Evolutionary conservation across 192 early-diverging fungal species (phyloP).

Genomic region (Coemansia sp.): DNA sequence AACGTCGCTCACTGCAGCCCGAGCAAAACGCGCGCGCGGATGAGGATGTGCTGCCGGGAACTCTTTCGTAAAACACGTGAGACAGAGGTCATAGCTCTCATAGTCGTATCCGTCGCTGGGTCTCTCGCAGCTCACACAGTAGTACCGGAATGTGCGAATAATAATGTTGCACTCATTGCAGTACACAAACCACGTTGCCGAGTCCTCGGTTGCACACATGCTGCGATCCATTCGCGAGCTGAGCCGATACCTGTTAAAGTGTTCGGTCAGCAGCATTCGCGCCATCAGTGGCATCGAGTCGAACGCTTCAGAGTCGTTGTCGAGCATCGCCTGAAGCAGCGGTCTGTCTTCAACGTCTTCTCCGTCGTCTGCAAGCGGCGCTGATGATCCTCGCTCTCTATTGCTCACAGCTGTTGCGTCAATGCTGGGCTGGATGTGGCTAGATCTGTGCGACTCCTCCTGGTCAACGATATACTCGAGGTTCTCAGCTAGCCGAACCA

Average conservation of each 20-base stretch:
- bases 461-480: constrained; percentile 45
- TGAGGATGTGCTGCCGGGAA: constrained; percentile 74
- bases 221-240: constrained; percentile 7
- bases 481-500: constrained; percentile 41
- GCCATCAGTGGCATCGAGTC: constrained; percentile 39
- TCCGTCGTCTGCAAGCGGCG: not conserved
- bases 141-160: constrained; percentile 79
- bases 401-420: not conserved
- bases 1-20: constrained; percentile 32
- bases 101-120: constrained; percentile 63
- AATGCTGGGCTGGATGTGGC: not conserved
- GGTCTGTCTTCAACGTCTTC: constrained; percentile 13
- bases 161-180: constrained; percentile 79
- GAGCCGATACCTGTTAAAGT: constrained; percentile 10
- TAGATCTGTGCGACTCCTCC: constrained; percentile 1
- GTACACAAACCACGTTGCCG: constrained; percentile 61
- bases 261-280: constrained; percentile 22
- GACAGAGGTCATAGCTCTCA: constrained; percentile 72
- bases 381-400: not conserved
- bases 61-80: constrained; percentile 65
- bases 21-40: constrained; percentile 75
- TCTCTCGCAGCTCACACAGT: constrained; percentile 79
- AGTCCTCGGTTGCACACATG: constrained; percentile 28
- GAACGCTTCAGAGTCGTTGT: constrained; percentile 9
- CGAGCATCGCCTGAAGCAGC: constrained; percentile 35